Conservation (phyloP, 352 stramenopile genomes). For the Globisporangium cylindrosporum region DNA sequence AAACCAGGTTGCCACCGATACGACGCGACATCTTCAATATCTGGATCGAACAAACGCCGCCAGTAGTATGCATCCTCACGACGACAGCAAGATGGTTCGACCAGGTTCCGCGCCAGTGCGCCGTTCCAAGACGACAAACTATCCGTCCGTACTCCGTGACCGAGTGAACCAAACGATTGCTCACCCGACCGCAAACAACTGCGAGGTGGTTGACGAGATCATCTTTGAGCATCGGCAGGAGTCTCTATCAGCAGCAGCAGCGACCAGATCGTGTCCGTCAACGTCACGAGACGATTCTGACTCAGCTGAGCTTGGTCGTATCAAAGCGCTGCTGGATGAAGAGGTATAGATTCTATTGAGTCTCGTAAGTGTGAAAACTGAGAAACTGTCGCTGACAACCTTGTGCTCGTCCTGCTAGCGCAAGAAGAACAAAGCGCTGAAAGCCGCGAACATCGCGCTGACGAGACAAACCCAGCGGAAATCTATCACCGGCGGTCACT, state of each 20-base stretch:
- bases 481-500: not conserved
- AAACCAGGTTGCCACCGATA: slow-evolving; percentile 43
- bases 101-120: slow-evolving; percentile 73
- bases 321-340: slow-evolving; percentile 26
- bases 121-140: slow-evolving; percentile 47
- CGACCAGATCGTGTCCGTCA: slow-evolving; percentile 3
- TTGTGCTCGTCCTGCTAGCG: slow-evolving; percentile 18
- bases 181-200: not conserved
- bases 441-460: slow-evolving; percentile 38
- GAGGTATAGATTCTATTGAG: slow-evolving; percentile 19
- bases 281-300: not conserved
- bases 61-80: not conserved
- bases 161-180: slow-evolving; percentile 32
- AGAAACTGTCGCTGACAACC: not conserved
- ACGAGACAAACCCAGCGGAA: slow-evolving; percentile 32
- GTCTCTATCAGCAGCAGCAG: not conserved
- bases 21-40: slow-evolving; percentile 28
- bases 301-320: not conserved
- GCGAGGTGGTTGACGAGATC: slow-evolving; percentile 11
- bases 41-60: slow-evolving; percentile 1
- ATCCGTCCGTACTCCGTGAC: slow-evolving; percentile 52
- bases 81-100: slow-evolving; percentile 20
- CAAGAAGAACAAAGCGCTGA: slow-evolving; percentile 44
- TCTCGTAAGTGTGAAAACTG: not conserved
- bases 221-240: slow-evolving; percentile 7